A percentile compares a stretch with the other conserved stretches of the same genome.
These are phyloP conservation scores for Bipolaris oryzae DNA, from an alignment of 2,329 filamentous ascomycete genomes.

Conservation along the genomic window DNA sequence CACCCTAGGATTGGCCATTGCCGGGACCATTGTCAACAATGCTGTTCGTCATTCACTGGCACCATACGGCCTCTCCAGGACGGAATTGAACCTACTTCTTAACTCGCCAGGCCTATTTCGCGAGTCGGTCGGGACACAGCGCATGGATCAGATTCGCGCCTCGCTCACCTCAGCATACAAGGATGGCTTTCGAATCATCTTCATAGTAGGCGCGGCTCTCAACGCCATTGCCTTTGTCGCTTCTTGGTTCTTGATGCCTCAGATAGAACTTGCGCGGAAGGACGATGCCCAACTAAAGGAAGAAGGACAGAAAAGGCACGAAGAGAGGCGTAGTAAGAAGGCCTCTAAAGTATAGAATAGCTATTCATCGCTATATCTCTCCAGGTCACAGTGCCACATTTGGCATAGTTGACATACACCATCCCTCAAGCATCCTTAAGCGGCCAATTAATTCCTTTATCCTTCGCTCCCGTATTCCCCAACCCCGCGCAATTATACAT, in stretches of 20 bases:
- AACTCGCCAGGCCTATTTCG: slow-evolving; percentile 21
- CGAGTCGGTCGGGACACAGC: slow-evolving; percentile 9
- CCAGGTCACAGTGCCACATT: too few relatives aligned
- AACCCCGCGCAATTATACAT: slow-evolving; percentile 41
- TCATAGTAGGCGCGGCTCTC: slow-evolving; percentile 24
- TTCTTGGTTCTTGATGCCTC: slow-evolving; percentile 27
- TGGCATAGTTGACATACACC: too few relatives aligned
- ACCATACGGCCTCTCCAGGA: slow-evolving; percentile 15
- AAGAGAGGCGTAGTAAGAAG: slow-evolving; percentile 12
- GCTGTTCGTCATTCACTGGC: slow-evolving; percentile 15
- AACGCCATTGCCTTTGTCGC: slow-evolving; percentile 25
- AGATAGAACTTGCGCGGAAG: slow-evolving; percentile 21
- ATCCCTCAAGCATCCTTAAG: slow-evolving; percentile 3
- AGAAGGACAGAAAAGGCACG: slow-evolving; percentile 21
- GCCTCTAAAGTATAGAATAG: background rate
- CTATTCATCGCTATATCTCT: background rate
- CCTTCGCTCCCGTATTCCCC: slow-evolving; percentile 37
- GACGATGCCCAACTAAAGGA: slow-evolving; percentile 29
- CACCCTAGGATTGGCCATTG: slow-evolving; percentile 63
- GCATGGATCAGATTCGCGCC: slow-evolving; percentile 10
- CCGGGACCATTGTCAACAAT: slow-evolving; percentile 40
- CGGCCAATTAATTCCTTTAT: slow-evolving; percentile 47
- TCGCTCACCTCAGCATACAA: slow-evolving; percentile 21
- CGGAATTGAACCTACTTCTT: slow-evolving; percentile 22
- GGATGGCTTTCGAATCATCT: slow-evolving; percentile 25